phyloP scores from a whole-genome alignment of 2,329 filamentous ascomycete genomes.

The Phaeophleospora eucalypticola region DNA sequence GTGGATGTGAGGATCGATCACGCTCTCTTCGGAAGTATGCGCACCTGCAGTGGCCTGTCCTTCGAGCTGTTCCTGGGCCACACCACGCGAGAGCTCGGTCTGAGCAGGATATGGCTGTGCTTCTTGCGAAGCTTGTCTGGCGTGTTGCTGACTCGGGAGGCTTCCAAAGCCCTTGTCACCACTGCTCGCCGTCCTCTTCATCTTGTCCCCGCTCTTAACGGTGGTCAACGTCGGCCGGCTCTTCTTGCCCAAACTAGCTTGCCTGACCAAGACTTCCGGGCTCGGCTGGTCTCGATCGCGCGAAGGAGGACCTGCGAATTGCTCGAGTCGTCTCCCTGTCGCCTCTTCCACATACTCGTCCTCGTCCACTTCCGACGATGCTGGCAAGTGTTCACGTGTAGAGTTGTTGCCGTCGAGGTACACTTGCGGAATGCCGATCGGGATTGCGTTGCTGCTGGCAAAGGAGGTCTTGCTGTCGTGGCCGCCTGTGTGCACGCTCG shows the following conservation, averaged over 20 bases:
- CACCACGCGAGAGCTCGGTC: conserved; percentile 8
- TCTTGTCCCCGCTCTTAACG: conserved; percentile 41
- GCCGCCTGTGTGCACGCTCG: conserved; percentile 21
- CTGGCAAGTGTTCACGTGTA: conserved; percentile 4
- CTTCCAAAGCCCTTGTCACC: conserved; percentile 12
- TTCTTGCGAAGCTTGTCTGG: conserved; percentile 2
- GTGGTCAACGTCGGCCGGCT: conserved; percentile 47
- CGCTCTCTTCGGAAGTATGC: not conserved
- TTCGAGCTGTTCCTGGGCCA: conserved; percentile 10
- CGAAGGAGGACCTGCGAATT: conserved; percentile 1
- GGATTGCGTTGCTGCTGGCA: conserved; percentile 48
- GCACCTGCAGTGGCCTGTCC: conserved; percentile 13
- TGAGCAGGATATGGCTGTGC: not conserved
- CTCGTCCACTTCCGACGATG: conserved; percentile 3
- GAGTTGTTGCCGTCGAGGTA: conserved; percentile 33
- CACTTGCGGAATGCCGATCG: conserved; percentile 38
- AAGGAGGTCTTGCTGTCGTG: conserved; percentile 38
- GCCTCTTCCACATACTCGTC: conserved; percentile 11
- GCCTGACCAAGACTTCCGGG: conserved; percentile 37
- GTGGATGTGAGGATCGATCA: not conserved
- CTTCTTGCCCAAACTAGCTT: conserved; percentile 47
- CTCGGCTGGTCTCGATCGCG: conserved; percentile 9
- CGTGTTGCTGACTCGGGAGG: conserved; percentile 21
- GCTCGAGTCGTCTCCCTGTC: conserved; percentile 7
- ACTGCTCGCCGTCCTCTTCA: conserved; percentile 16